These are phyloP conservation scores for Bruguiera sexangula DNA, from an alignment of 345 rosid genomes.

Conservation along the genomic window DNA sequence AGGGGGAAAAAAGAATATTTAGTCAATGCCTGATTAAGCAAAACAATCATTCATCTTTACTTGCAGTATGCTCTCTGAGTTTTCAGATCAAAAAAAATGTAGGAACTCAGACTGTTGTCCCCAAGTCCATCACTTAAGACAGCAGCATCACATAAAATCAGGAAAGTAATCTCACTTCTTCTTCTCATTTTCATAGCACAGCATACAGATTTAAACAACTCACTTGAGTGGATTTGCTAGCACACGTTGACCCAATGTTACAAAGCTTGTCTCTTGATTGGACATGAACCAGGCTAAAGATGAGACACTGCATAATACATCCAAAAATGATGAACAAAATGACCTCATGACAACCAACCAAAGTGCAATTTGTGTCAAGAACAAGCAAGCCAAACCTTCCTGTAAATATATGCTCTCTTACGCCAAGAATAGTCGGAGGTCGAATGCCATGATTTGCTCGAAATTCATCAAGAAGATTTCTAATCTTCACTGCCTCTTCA, in stretches of 20 bases:
- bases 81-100: too few relatives aligned
- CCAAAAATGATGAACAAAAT: conserved; percentile 22
- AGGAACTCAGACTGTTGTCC: too few relatives aligned
- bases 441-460: conserved; percentile 89
- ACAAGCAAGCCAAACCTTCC: conserved; percentile 63
- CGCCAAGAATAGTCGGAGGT: conserved; percentile 93
- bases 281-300: conserved; percentile 99
- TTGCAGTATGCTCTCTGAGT: too few relatives aligned
- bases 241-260: conserved; percentile 94
- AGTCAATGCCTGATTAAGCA: too few relatives aligned
- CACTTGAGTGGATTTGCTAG: conserved; percentile 89
- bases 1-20: too few relatives aligned
- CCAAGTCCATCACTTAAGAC: neutral
- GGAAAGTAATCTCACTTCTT: neutral
- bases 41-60: too few relatives aligned
- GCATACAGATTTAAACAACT: conserved; percentile 30
- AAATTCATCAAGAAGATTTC: conserved; percentile 97
- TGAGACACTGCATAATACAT: conserved; percentile 75
- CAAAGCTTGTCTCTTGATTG: conserved; percentile 99
- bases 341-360: conserved; percentile 10
- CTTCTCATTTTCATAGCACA: neutral
- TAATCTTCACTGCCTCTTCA: conserved; percentile 97
- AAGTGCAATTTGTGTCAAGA: conserved; percentile 3
- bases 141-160: neutral
- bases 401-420: conserved; percentile 88